Base-by-base conservation (phyloP, 228 moss, liverwort and hornwort species). In the Sphagnum magellanicum region DNA sequence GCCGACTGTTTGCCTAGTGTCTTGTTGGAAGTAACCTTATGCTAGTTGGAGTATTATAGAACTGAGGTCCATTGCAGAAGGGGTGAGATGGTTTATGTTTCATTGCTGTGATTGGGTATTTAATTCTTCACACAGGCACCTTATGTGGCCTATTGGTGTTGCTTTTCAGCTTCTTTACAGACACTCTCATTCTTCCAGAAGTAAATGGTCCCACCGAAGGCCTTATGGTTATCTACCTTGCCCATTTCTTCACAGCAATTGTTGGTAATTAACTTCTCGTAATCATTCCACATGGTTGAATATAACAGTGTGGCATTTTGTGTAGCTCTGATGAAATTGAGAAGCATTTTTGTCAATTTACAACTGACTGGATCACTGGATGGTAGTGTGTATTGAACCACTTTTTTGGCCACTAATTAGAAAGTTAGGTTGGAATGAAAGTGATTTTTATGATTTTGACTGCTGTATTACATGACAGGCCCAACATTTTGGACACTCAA, bases 181-280 rank as follows among this genome's bases (percentile, higher is more conserved):
- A 94, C 70, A 90, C 94, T 0, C 94, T 98, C 60, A 89, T 98
- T 66, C 89, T 94, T 82, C 98, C 98, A 67, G 94, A 90, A 67
- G 68, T 98, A 57, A 94, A 98, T 66, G 98, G 94, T 50, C 98
- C 98, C 52, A 98, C 94, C 0, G 98, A 98, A 84, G 95, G 95
- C 47, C 73, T 96, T 49, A 74, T 98, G 85, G 73, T 94, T 17
- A 89, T 98, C 62, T 96, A 81, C 60, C 10, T 79, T 4, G 87
- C 81, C 48, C 91, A 96, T 73, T 77, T 89, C 53, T 86, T 87
- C 10, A 95, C 92, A 60, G 81, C 71, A 79, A 63, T 89, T 75
- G 89, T 95, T 78, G 95, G 92, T 92, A 88, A 57, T 63, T 66
- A 4, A 67, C 53, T 52, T 65, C 55, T 4, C 1, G 9, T 59